Evolutionary conservation across 345 rosid species (phyloP), one percentile per base, ranked within the genome.

Genomic region (Zanthoxylum bungeanum): DNA sequence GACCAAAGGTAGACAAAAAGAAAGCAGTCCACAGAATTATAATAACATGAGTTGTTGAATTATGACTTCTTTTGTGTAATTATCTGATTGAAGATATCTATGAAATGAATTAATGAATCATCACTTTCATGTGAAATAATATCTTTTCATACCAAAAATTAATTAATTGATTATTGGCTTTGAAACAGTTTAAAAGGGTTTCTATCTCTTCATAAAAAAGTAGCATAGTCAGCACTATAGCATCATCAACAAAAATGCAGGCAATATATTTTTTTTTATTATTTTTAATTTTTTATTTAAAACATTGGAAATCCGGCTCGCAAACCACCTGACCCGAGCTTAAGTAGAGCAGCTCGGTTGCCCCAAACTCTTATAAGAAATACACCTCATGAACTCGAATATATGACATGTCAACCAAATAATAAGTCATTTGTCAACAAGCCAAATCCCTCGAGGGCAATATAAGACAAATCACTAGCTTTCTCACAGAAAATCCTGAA

Each of bases 41-140:
- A 27, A 17, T 50, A n/a, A 51, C 33, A 33, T 25, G 5, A 11
- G 46, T 36, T 25, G 34, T 58, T 33, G 7, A 51, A 34, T 12
- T 21, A 10, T 47, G 9, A 46, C 42, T 7, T 22, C 42, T 52
- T 73, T 67, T 71, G 58, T 71, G 51, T 37, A 59, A 42, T 25
- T 68, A 65, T 39, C 39, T 79, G 76, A 37, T 70, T 73, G 78
- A 62, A 64, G 77, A 74, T 74, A 59, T 72, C 80, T 39, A 71
- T 73, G 75, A 27, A n/a, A n/a, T n/a, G n/a, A n/a, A n/a, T n/a
- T n/a, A 67, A 64, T 64, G 70, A 40, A 73, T 73, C 55, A 69
- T 30, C 72, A 67, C 74, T 73, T 67, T 77, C 80, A 76, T 63
- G 84, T 71, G 80, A 55, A 55, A 31, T 12, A 46, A 40, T 22